These are phyloP conservation scores for Isatis tinctoria DNA, from an alignment of 345 rosid species.

Conservation along the genomic window DNA sequence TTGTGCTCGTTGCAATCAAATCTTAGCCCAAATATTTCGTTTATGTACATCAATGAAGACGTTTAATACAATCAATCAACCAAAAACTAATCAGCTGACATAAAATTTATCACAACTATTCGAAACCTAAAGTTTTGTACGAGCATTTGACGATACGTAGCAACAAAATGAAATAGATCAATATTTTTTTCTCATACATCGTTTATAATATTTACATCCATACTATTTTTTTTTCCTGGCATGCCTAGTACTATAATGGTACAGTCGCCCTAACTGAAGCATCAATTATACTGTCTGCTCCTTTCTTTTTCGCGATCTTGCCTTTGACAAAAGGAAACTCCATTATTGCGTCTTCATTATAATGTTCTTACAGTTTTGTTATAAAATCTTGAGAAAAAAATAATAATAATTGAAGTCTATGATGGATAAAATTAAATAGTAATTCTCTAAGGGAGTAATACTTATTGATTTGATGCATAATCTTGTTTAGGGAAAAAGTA, in stretches of 20 bases:
- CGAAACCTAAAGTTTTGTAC: neutral
- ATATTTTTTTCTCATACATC: neutral
- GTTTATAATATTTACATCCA: neutral
- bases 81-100: neutral
- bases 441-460: too few relatives aligned
- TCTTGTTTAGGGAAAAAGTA: neutral
- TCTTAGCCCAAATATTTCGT: neutral
- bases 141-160: neutral
- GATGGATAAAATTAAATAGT: neutral
- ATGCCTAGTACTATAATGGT: constrained; percentile 20
- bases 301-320: constrained; percentile 12
- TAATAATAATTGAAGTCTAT: neutral
- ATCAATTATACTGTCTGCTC: constrained; percentile 19
- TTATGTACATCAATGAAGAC: neutral
- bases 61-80: neutral
- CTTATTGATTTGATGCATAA: neutral
- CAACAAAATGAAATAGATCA: neutral
- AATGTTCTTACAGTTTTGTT: constrained; percentile 4
- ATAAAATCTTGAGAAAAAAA: neutral
- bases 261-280: neutral
- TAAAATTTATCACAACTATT: neutral
- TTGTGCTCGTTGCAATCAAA: neutral
- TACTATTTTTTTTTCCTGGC: neutral
- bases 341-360: constrained; percentile 28
- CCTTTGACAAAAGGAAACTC: constrained; percentile 11